phyloP scores from a whole-genome alignment of 192 early-diverging fungal genomes.

The Linnemannia elongata region DNA sequence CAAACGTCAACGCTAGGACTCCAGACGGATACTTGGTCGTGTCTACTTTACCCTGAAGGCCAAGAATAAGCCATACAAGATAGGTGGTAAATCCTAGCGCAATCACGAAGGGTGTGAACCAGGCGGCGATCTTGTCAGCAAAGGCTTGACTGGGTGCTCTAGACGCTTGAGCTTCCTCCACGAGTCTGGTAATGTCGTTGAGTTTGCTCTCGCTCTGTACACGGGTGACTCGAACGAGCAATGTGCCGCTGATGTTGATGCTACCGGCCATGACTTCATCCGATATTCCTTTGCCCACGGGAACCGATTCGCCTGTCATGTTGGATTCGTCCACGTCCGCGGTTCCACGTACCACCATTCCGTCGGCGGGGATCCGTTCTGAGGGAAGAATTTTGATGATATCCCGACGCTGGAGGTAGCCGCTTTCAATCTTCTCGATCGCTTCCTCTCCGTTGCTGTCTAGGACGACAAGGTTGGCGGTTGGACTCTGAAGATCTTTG shows the following conservation, averaged over 20 bases:
- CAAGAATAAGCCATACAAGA: constrained; percentile 63
- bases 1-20: constrained; percentile 63
- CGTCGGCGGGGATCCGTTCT: constrained; percentile 77
- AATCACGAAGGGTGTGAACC: constrained; percentile 72
- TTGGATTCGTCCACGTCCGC: constrained; percentile 79
- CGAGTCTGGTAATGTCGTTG: constrained; percentile 65
- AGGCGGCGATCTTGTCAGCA: constrained; percentile 68
- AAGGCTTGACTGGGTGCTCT: constrained; percentile 70
- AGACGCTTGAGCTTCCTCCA: constrained; percentile 69
- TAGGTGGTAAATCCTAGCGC: constrained; percentile 63
- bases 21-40: constrained; percentile 45
- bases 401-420: constrained; percentile 65
- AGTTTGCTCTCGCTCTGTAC: constrained; percentile 69
- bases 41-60: constrained; percentile 35
- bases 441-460: constrained; percentile 7
- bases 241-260: constrained; percentile 66
- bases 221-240: constrained; percentile 70
- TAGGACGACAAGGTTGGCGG: constrained; percentile 65
- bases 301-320: constrained; percentile 82
- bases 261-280: constrained; percentile 68
- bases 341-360: constrained; percentile 46
- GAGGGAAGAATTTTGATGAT: constrained; percentile 76
- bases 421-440: constrained; percentile 10
- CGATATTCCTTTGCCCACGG: constrained; percentile 60
- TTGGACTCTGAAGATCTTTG: constrained; percentile 74